phyloP scores from a whole-genome alignment of 176 grass and related monocot species.

The Cenchrus fungigraminus region DNA sequence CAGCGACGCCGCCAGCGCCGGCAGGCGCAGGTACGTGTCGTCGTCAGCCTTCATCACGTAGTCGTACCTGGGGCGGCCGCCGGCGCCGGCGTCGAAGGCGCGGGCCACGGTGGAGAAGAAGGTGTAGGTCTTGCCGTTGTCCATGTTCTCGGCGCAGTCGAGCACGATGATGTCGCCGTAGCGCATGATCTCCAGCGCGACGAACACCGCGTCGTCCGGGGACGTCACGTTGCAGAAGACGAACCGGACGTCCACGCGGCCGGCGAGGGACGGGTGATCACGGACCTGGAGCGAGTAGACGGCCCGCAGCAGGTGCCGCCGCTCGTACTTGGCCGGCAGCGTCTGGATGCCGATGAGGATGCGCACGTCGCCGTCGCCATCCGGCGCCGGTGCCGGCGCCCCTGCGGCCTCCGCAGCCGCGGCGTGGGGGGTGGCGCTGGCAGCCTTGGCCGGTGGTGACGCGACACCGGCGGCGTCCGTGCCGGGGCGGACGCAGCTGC shows the following conservation, averaged over 20 bases:
- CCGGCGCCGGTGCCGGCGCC: neutral
- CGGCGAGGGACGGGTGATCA: conserved; percentile 34
- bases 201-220: conserved; percentile 54
- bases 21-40: conserved; percentile 70
- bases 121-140: conserved; percentile 80
- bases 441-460: neutral
- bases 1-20: conserved; percentile 46
- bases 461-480: neutral
- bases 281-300: conserved; percentile 64
- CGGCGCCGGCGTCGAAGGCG: neutral
- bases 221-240: conserved; percentile 81
- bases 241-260: conserved; percentile 62
- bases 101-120: conserved; percentile 58
- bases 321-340: conserved; percentile 53
- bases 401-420: neutral
- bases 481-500: neutral
- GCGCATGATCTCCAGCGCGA: conserved; percentile 57
- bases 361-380: conserved; percentile 31
- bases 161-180: conserved; percentile 69
- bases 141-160: conserved; percentile 79
- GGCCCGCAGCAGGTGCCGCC: conserved; percentile 67
- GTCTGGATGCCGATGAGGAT: conserved; percentile 71
- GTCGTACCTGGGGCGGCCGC: conserved; percentile 40
- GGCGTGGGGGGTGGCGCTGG: neutral
- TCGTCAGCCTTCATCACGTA: conserved; percentile 91